Base-by-base conservation (phyloP, 352 stramenopile genomes). In the Saprolegnia parasitica region DNA sequence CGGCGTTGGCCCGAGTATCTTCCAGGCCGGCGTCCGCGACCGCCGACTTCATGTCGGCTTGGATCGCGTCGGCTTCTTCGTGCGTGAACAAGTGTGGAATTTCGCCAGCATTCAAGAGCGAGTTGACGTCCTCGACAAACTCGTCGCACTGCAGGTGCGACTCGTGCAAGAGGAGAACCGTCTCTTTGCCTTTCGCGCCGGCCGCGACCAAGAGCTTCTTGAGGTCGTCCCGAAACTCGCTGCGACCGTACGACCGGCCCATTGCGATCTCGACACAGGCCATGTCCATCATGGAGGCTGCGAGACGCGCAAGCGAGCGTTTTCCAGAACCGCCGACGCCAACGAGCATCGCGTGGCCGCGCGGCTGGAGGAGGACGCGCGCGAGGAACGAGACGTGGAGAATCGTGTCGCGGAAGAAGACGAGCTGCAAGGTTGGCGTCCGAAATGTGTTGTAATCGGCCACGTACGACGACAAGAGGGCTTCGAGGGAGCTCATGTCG, bases 101-200 rank as follows among this genome's bases (percentile, higher is more conserved):
- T 16, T 92, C 78, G 10, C 83, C 90, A 35, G 81, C 85, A 42
- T 89, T 93, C 23, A 97, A 67, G n/a, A 97, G 72, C 1, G 89
- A 89, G 73, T 97, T 97, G 63, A 96, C 77, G 64, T 94, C 91
- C 58, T 96, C 88, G 4, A 97, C 67, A 67, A 95, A 93, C 0
- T 66, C 56, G 32, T 97, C 90, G n/a, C 81, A 90, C 20, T 85
- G 74, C n/a, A 97, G 75, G 66, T 96, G 86, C 0, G 78, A 79
- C 21, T 97, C 89, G 13, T 88, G 95, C 16, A 97, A 57, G 15
- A 97, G 75, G 52, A 97, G 80, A 24, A 93, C 80, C 0, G 81
- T 80, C n/a, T 60, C 52, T 49, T 78, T 37, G 16, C 66, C 72
- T 24, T 83, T 85, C 5, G 83, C 78, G 32, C 78, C 78, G 2